Base-by-base conservation (phyloP, 2,329 filamentous ascomycete species). In the Cladosporium sp. region DNA sequence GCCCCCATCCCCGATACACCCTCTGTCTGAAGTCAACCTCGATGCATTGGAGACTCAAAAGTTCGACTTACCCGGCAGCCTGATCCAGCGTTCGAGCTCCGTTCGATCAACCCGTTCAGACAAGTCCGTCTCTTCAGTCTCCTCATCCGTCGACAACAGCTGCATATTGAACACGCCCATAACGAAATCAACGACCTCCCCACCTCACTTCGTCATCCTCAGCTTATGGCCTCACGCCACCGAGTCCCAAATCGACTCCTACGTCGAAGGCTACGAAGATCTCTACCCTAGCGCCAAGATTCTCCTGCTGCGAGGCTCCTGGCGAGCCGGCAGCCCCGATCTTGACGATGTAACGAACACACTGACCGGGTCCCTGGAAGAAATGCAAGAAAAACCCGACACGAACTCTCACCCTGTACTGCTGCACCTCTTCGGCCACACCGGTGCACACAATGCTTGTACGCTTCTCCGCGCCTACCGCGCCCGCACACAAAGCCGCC, bases 161-260 rank as follows among this genome's bases (percentile, higher is more conserved):
- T 27, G 9, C 22, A 18, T 32, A 2, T 12, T 40, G 6, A 48
- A 48, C 45, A 48, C 36, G 15, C 45, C 45, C 12, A 15, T 40
- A 13, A 27, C 53, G 38, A 40, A 50, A 33, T 43, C 54, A 30
- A 41, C 38, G 27, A 52, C 54, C 36, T 16, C 49, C 13, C 52
- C 58, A 20, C 60, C 60, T 7, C 53, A 56, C n/a, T 56, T 56
- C 11, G 50, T 62, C 16, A 38, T 63, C 7, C 54, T 63, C 7
- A 56, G 56, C 15, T 54, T 62, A 12, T 63, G 60, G 61, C 61
- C 61, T 20, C 52, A 55, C 32, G 60, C 61, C 30, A 56, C 53
- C 18, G 20, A 41, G 3, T 55, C 59, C 18, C 61, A 62, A 20
- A 55, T 62, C 40, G 47, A 51, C 22, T 60, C 58, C 50, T 62